These are phyloP conservation scores for Penicillium canescens DNA, from an alignment of 495 filamentous ascomycete species.

Conservation along the genomic window DNA sequence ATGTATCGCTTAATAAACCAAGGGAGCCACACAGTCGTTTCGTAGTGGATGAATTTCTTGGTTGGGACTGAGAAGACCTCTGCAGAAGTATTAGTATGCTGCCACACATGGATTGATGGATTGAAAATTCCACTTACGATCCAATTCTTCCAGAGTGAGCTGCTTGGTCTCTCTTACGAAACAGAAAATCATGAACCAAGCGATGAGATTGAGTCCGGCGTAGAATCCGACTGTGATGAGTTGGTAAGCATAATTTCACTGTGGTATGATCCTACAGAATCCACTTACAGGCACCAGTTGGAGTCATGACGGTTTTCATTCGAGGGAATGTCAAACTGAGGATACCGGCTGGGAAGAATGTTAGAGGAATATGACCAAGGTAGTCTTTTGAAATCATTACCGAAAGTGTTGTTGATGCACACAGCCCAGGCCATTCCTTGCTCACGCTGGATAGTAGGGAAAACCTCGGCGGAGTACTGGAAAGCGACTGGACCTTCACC, in stretches of 20 bases:
- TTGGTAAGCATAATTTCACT: not conserved
- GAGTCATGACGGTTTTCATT: slow-evolving; percentile 45
- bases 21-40: slow-evolving; percentile 43
- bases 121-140: slow-evolving; percentile 21
- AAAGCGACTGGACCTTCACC: slow-evolving; percentile 54
- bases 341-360: slow-evolving; percentile 27
- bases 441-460: slow-evolving; percentile 49
- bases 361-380: slow-evolving; percentile 5
- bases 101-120: not conserved
- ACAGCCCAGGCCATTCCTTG: slow-evolving; percentile 47
- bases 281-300: slow-evolving; percentile 47
- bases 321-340: slow-evolving; percentile 54
- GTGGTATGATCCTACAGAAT: not conserved
- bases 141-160: slow-evolving; percentile 39
- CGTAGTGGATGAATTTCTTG: slow-evolving; percentile 36
- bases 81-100: slow-evolving; percentile 16
- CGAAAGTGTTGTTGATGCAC: slow-evolving; percentile 48
- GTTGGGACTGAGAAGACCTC: slow-evolving; percentile 52
- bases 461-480: slow-evolving; percentile 54
- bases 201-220: slow-evolving; percentile 51
- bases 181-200: slow-evolving; percentile 50
- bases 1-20: slow-evolving; percentile 47
- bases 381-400: slow-evolving; percentile 11
- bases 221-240: slow-evolving; percentile 43
- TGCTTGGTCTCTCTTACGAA: slow-evolving; percentile 53